Evolutionary conservation across 768 basidiomycete species (phyloP).

Genomic region (Xerocomellus dryophilus): DNA sequence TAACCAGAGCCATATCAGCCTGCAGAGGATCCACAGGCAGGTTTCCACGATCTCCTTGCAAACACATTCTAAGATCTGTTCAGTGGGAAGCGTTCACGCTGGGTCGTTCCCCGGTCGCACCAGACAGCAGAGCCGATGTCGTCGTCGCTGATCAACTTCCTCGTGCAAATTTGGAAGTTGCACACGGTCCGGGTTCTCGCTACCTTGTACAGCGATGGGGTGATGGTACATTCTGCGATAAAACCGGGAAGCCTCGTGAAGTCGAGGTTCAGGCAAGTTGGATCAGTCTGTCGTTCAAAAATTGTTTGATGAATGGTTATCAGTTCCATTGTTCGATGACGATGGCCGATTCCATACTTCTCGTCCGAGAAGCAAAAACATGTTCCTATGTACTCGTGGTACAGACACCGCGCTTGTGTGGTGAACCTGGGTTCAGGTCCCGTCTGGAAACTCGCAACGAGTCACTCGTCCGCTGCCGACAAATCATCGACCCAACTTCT

Average conservation of each 20-base stretch:
- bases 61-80: constrained; percentile 19
- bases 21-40: constrained; percentile 81
- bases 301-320: constrained; percentile 3
- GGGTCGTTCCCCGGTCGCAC: constrained; percentile 61
- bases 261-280: constrained; percentile 87
- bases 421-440: constrained; percentile 89
- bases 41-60: constrained; percentile 32
- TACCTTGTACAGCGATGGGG: constrained; percentile 93
- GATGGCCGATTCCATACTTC: constrained; percentile 83
- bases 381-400: constrained; percentile 94
- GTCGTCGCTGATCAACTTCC: constrained; percentile 63
- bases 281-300: not conserved
- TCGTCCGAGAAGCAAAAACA: constrained; percentile 90
- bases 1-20: constrained; percentile 66
- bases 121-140: constrained; percentile 61
- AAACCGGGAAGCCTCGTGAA: constrained; percentile 81
- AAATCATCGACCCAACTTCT: constrained; percentile 47
- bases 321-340: constrained; percentile 97
- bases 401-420: constrained; percentile 91
- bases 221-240: constrained; percentile 91
- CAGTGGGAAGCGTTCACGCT: constrained; percentile 79
- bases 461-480: constrained; percentile 72
- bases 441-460: constrained; percentile 63
- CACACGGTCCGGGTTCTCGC: constrained; percentile 71
- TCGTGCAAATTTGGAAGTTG: constrained; percentile 73